These are phyloP conservation scores for Juglanconis oblonga DNA, from an alignment of 2,329 filamentous ascomycete genomes.

Conservation along the genomic window DNA sequence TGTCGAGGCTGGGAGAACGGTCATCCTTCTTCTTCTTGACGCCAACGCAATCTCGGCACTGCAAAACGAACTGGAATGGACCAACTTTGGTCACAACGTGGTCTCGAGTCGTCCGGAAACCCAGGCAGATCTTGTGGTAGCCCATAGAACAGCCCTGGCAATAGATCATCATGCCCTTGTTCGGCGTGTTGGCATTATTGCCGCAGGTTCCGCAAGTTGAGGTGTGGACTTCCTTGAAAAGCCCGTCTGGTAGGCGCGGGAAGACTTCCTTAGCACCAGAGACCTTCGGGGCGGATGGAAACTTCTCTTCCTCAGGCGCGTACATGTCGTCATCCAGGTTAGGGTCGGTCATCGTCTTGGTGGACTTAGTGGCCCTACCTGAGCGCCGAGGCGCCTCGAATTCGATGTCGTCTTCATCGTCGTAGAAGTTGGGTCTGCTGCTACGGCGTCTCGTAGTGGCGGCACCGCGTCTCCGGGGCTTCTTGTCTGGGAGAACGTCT, in stretches of 20 bases:
- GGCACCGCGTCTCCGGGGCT: conserved; percentile 10
- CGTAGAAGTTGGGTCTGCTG: conserved; percentile 33
- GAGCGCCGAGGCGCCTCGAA: conserved; percentile 52
- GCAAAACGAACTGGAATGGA: conserved; percentile 75
- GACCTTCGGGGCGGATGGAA: conserved; percentile 47
- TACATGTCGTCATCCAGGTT: conserved; percentile 59
- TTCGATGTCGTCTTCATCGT: conserved; percentile 37
- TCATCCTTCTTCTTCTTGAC: conserved; percentile 64
- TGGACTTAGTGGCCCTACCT: conserved; percentile 42
- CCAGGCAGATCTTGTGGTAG: conserved; percentile 82
- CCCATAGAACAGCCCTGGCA: conserved; percentile 88
- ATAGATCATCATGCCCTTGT: conserved; percentile 70
- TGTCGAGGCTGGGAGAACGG: conserved; percentile 65
- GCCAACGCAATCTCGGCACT: conserved; percentile 83
- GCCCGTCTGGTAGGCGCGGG: conserved; percentile 55
- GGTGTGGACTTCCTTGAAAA: conserved; percentile 70
- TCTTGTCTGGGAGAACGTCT: conserved; percentile 24
- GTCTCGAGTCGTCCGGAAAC: conserved; percentile 69
- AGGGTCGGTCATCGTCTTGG: conserved; percentile 44
- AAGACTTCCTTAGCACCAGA: conserved; percentile 73
- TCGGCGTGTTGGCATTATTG: conserved; percentile 46
- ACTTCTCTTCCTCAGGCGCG: conserved; percentile 41
- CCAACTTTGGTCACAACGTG: conserved; percentile 86
- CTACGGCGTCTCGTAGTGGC: conserved; percentile 20
- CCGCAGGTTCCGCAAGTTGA: conserved; percentile 71